These are phyloP conservation scores for Rhynchosporium graminicola DNA, from an alignment of 2,329 filamentous ascomycete species.

Conservation along the genomic window DNA sequence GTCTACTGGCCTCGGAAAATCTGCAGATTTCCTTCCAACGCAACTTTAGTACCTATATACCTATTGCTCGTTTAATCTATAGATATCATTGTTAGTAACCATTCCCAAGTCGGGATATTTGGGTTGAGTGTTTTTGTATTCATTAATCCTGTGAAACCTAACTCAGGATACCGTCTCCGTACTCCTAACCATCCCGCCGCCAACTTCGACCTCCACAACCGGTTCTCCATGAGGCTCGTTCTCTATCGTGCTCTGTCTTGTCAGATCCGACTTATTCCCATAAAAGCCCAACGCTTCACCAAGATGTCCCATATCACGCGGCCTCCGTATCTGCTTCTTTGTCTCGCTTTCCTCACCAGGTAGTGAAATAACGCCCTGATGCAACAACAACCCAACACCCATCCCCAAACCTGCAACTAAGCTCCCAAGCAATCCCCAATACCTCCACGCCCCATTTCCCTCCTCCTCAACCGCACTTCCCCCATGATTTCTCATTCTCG, in stretches of 20 bases:
- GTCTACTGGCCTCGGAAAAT: too few species aligned
- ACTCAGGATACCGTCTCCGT: slow-evolving; percentile 16
- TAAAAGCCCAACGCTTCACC: slow-evolving; percentile 34
- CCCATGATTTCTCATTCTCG: slow-evolving; percentile 32
- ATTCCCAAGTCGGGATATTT: too few species aligned
- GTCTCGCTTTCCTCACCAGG: slow-evolving; percentile 23
- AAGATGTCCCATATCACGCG: slow-evolving; percentile 33
- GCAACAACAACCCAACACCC: slow-evolving; percentile 40
- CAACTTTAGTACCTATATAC: too few species aligned
- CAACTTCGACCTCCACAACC: slow-evolving; percentile 32
- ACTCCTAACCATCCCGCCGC: slow-evolving; percentile 10
- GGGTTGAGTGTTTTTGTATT: neutral
- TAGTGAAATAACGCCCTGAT: slow-evolving; percentile 39
- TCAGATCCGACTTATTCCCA: slow-evolving; percentile 29
- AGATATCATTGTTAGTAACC: too few species aligned
- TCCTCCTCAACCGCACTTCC: slow-evolving; percentile 33
- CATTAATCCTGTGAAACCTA: too few species aligned
- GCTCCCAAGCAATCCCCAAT: slow-evolving; percentile 31
- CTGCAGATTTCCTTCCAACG: too few species aligned
- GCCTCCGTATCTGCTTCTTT: slow-evolving; percentile 16
- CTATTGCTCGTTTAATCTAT: too few species aligned
- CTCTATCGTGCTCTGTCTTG: slow-evolving; percentile 24
- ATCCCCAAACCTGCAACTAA: slow-evolving; percentile 37
- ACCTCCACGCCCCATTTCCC: slow-evolving; percentile 28
- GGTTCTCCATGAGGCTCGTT: slow-evolving; percentile 22